phyloP scores from a whole-genome alignment of 164 flowering plant genomes.

The Stephania yunnanensis region DNA sequence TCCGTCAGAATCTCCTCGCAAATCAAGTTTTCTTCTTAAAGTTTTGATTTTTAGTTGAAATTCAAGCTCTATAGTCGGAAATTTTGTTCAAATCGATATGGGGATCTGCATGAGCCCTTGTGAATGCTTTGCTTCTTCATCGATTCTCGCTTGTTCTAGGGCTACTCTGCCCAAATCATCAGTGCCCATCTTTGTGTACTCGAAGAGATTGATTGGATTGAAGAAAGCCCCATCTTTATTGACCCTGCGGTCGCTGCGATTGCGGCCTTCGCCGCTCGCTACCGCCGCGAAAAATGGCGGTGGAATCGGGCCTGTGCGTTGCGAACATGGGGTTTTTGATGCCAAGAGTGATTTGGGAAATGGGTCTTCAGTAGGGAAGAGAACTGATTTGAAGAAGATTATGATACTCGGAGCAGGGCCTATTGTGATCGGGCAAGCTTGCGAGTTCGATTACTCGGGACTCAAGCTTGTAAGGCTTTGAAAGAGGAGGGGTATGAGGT shows the following conservation, averaged over 20 bases:
- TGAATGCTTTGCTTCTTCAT: slow-evolving; percentile 13
- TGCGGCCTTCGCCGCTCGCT: slow-evolving; percentile 1
- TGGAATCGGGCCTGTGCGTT: slow-evolving; percentile 7
- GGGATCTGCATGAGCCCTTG: slow-evolving; percentile 21
- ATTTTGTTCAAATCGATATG: slow-evolving; percentile 8
- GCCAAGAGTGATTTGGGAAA: slow-evolving; percentile 7
- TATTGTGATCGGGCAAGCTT: slow-evolving; percentile 95
- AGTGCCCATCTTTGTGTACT: slow-evolving; percentile 11
- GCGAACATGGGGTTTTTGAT: slow-evolving; percentile 8
- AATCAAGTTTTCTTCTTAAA: not conserved
- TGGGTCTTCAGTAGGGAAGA: slow-evolving; percentile 41
- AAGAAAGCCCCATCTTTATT: slow-evolving; percentile 1
- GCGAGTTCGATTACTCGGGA: slow-evolving; percentile 99
- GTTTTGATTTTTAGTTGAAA: not conserved
- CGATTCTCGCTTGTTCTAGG: slow-evolving; percentile 2
- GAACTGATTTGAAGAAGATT: slow-evolving; percentile 88
- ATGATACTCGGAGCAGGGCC: slow-evolving; percentile 96
- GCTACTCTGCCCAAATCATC: not conserved
- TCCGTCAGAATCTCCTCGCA: not conserved
- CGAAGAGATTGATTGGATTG: slow-evolving; percentile 7
- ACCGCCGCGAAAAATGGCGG: not conserved
- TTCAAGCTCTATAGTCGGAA: not conserved
- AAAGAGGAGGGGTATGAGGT: slow-evolving; percentile 93
- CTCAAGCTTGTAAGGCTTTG: slow-evolving; percentile 91
- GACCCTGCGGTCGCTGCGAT: slow-evolving; percentile 4